Evolutionary conservation across 2,329 filamentous ascomycete genomes (phyloP).

Genomic region (Atkinsonella texensis): DNA sequence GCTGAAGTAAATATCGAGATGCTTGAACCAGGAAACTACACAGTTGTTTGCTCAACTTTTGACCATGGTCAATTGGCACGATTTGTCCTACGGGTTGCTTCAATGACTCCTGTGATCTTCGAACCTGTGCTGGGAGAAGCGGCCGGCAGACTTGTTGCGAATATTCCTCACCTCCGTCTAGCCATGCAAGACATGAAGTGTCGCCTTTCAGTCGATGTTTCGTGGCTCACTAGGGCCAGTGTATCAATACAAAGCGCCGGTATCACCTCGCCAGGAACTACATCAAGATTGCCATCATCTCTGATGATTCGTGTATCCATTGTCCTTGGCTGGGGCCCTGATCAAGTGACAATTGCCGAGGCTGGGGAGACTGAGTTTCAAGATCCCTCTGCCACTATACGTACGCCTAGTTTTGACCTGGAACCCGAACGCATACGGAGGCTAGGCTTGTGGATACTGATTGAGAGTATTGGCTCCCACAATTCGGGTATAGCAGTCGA

Average conservation of each 20-base stretch:
- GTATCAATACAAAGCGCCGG: constrained; percentile 20
- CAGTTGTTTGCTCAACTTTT: constrained; percentile 82
- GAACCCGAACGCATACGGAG: constrained; percentile 45
- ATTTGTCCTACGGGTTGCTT: constrained; percentile 66
- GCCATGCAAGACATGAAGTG: constrained; percentile 25
- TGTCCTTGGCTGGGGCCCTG: constrained; percentile 59
- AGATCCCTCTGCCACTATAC: constrained; percentile 52
- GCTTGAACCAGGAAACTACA: constrained; percentile 66
- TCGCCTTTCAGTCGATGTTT: constrained; percentile 26
- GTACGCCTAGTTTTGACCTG: constrained; percentile 64
- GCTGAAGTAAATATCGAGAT: constrained; percentile 51
- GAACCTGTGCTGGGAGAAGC: constrained; percentile 56
- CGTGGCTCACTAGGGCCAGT: constrained; percentile 45
- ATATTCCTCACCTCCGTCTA: constrained; percentile 45
- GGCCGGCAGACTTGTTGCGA: constrained; percentile 58
- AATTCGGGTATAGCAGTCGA: constrained; percentile 31
- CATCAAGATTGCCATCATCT: constrained; percentile 28
- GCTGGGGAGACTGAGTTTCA: constrained; percentile 65
- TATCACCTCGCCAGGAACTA: constrained; percentile 13
- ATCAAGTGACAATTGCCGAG: constrained; percentile 50
- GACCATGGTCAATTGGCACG: constrained; percentile 64
- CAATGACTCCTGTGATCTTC: constrained; percentile 43
- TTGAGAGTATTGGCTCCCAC: constrained; percentile 62
- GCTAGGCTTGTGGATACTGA: constrained; percentile 63
- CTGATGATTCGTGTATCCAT: constrained; percentile 56